Base-by-base conservation (phyloP, 1,139 yeast species). In the Chernovozyma aurita region DNA sequence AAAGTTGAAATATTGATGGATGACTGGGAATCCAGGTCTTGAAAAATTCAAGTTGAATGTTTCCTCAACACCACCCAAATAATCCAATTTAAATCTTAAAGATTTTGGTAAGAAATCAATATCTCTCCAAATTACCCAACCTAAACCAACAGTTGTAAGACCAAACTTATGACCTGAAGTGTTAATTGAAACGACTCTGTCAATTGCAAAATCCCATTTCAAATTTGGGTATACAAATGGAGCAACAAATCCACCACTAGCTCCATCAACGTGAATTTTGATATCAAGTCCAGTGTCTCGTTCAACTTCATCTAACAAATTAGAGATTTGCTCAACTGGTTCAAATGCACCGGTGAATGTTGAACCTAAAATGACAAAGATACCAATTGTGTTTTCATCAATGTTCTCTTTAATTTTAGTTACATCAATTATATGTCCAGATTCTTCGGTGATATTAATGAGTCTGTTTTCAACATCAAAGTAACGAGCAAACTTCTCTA, bases 161-260 rank as follows among this genome's bases (percentile, higher is more conserved):
- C 97, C 97, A 61, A 84, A 88, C 63, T 88, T 88, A 65, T 88
- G 97, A 42, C 97, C 96, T 2, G 95, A 84, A n/a, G 95, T 78
- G 64, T 86, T 88, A 61, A 88, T 87, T 24, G 90, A 80, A 45
- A 75, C 79, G 34, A 88, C 97, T 43, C 96, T 73, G 24, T 77
- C 76, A 35, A 84, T 57, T 38, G 78, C 64, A 62, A 88, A 88
- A 59, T 87, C 96, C 96, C 96, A 88, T 45, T 70, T 71, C 46
- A 81, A 67, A 22, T 79, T 73, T 5, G 95, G 95, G 56, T 72
- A 82, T 21, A 79, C 61, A 53, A 88, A 85, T 15, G 97, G 95
- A 2, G 95, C 95, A 27, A 86, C 76, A 54, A 88, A 78, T 1
- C 84, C 97, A 39, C 97, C 97, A 31, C 88, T 78, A 1, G 97